Conservation (phyloP, 2,329 filamentous ascomycete species). For the Fusarium citri region DNA sequence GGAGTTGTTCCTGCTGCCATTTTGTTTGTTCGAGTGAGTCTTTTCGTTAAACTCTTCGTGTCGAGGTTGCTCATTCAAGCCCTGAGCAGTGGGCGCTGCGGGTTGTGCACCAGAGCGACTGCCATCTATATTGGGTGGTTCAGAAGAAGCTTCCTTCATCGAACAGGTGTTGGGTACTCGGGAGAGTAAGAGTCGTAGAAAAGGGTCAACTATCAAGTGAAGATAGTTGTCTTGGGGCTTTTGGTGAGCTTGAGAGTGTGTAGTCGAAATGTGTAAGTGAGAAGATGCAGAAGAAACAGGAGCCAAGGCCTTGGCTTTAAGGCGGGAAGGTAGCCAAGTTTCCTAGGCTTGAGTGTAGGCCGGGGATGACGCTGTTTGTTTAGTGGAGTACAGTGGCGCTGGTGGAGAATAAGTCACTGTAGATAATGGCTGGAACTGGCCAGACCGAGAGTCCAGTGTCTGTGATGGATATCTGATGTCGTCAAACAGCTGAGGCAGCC, state of each 20-base stretch:
- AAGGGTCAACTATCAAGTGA: conserved; percentile 17
- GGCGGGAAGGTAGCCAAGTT: conserved; percentile 7
- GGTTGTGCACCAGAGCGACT: conserved; percentile 66
- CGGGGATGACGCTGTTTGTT: conserved; percentile 27
- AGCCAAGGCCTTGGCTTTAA: conserved; percentile 44
- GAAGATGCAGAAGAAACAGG: conserved; percentile 6
- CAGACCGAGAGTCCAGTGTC: not conserved
- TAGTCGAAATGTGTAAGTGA: conserved; percentile 22
- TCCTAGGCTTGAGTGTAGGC: conserved; percentile 12
- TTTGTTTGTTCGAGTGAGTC: conserved; percentile 9
- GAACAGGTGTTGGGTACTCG: conserved; percentile 54
- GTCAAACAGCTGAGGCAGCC: conserved; percentile 17
- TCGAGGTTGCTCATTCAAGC: conserved; percentile 33
- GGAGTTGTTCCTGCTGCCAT: conserved; percentile 34
- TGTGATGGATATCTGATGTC: conserved; percentile 5
- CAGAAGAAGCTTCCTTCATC: conserved; percentile 71
- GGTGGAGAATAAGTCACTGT: conserved; percentile 21
- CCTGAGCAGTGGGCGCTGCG: conserved; percentile 57
- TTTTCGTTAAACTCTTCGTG: conserved; percentile 24
- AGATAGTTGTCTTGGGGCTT: conserved; percentile 20
- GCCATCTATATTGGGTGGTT: conserved; percentile 66
- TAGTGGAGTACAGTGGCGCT: conserved; percentile 25
- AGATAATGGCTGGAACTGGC: conserved; percentile 5
- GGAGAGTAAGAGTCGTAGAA: conserved; percentile 2
- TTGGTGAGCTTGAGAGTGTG: conserved; percentile 36